These are phyloP conservation scores for Aspergillus novoparasiticus DNA, from an alignment of 2,329 filamentous ascomycete species.

Conservation along the genomic window DNA sequence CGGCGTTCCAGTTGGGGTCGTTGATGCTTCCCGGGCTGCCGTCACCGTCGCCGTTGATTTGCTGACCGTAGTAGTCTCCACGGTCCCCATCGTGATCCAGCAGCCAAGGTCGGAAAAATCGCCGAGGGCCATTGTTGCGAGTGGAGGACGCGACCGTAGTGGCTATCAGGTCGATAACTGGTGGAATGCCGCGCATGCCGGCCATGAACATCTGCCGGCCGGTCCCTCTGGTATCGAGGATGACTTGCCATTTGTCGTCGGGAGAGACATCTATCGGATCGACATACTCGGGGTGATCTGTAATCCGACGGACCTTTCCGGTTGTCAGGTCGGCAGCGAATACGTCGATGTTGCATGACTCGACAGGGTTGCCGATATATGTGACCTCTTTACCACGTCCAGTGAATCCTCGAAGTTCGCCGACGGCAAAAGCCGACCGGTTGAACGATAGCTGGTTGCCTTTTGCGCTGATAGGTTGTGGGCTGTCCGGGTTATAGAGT, in stretches of 20 bases:
- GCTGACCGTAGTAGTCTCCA: conserved; percentile 48
- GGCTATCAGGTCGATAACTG: conserved; percentile 43
- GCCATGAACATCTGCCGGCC: conserved; percentile 47
- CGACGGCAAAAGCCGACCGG: conserved; percentile 37
- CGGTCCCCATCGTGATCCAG: conserved; percentile 51
- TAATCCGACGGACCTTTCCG: conserved; percentile 46
- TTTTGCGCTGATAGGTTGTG: conserved; percentile 22
- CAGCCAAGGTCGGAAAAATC: conserved; percentile 52
- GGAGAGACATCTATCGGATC: conserved; percentile 48
- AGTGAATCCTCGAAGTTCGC: conserved; percentile 51
- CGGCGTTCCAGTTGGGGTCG: conserved; percentile 53
- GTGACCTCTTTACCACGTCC: conserved; percentile 46
- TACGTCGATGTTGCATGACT: conserved; percentile 51
- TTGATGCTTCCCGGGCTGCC: conserved; percentile 41
- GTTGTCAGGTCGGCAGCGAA: conserved; percentile 46
- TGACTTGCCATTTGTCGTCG: conserved; percentile 48
- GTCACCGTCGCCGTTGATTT: conserved; percentile 43
- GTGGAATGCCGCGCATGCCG: conserved; percentile 46
- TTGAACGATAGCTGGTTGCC: conserved; percentile 35
- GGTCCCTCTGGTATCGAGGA: conserved; percentile 48
- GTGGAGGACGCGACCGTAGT: conserved; percentile 40
- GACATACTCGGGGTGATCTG: conserved; percentile 48
- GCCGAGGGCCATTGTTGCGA: conserved; percentile 50
- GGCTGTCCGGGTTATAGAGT: conserved; percentile 30
- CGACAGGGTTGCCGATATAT: conserved; percentile 44